These are phyloP conservation scores for Teunomyces aglyptinius DNA, from an alignment of 805 yeast species.

Conservation along the genomic window DNA sequence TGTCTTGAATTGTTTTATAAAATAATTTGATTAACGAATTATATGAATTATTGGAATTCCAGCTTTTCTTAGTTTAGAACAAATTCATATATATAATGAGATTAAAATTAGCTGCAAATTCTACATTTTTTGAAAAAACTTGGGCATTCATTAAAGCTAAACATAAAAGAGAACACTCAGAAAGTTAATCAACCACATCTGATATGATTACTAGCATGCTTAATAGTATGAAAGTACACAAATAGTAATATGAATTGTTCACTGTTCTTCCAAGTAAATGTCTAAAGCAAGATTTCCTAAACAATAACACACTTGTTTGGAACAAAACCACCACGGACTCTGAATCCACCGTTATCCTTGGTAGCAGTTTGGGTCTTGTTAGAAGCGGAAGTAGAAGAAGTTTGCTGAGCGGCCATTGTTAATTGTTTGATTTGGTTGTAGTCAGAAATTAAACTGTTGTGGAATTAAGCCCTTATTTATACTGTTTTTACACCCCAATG, in stretches of 20 bases:
- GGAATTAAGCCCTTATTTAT: background rate
- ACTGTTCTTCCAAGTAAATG: background rate
- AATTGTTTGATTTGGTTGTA: background rate
- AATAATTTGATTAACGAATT: background rate
- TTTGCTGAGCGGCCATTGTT: slow-evolving; percentile 3
- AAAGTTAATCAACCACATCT: background rate
- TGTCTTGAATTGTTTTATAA: background rate
- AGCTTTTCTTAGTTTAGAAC: background rate
- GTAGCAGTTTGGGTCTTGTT: slow-evolving; percentile 5
- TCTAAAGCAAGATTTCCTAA: background rate
- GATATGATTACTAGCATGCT: background rate
- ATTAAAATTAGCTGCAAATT: background rate
- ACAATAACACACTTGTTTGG: slow-evolving; percentile 4
- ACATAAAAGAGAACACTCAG: background rate
- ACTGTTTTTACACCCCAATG: background rate
- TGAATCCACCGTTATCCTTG: slow-evolving; percentile 3
- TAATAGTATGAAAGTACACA: background rate
- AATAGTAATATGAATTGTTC: no score
- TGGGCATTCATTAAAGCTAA: background rate
- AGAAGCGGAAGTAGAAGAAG: slow-evolving; percentile 4
- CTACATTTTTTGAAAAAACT: background rate
- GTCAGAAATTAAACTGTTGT: background rate
- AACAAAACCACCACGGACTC: background rate
- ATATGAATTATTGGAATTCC: background rate
- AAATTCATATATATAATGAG: background rate